Evolutionary conservation across 129 eudicot genomes (phyloP).

Genomic region (Saposhnikovia divaricata): DNA sequence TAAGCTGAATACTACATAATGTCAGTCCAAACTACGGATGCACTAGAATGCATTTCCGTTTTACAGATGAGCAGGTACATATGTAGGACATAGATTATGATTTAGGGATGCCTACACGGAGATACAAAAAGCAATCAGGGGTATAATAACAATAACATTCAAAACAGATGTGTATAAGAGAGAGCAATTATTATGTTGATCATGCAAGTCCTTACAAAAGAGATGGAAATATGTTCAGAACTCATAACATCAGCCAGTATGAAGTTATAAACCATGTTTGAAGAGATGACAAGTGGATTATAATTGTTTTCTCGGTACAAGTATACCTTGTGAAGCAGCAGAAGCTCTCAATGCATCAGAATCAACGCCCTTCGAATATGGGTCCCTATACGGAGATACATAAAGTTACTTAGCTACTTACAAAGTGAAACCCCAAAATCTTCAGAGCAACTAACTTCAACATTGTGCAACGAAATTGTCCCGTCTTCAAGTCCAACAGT

Average conservation of each 20-base stretch:
- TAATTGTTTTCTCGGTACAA: too few relatives aligned
- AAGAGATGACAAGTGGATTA: too few relatives aligned
- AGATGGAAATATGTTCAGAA: neutral
- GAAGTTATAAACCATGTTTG: neutral
- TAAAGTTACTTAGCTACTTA: neutral
- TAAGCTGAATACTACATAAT: neutral
- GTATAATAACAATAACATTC: too few relatives aligned
- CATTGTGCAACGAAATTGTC: too few relatives aligned
- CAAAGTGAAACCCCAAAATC: neutral
- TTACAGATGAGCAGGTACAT: too few relatives aligned
- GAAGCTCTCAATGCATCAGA: conserved; percentile 43
- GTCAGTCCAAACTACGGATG: neutral
- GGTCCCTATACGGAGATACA: conserved; percentile 46
- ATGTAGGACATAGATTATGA: too few relatives aligned
- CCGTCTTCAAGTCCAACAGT: too few relatives aligned
- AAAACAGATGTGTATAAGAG: too few relatives aligned
- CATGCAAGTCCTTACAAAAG: neutral
- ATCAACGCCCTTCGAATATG: conserved; percentile 53
- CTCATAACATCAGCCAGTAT: neutral
- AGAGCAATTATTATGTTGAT: neutral
- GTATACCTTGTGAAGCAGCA: too few relatives aligned
- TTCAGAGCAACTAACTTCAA: too few relatives aligned
- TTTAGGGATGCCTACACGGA: too few relatives aligned
- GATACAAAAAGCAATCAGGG: too few relatives aligned
- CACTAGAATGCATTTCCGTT: neutral